Base-by-base conservation (phyloP, 345 rosid species). In the Ceriops tagal region DNA sequence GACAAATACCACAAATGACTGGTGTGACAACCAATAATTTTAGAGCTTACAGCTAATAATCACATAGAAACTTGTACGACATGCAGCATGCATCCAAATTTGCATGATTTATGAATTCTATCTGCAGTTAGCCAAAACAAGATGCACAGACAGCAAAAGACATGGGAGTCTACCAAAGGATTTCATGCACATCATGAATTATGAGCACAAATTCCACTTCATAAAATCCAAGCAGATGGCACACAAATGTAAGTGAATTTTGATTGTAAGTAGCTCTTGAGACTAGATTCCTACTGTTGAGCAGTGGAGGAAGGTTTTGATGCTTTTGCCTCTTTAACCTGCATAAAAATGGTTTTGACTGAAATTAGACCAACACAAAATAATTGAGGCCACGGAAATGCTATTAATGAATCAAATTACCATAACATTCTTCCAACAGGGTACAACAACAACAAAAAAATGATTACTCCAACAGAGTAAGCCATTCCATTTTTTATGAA, bases 251-350 rank as follows among this genome's bases (percentile, higher is more conserved):
- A 13, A n/a, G 5, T 20, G 8, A 18, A n/a, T 6, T 57, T 35
- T 56, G n/a, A 35, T 8, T 22, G 8, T 55, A 21, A 55, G 22
- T 9, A 55, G 27, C 31, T 49, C 32, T 51, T 31, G 10, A 2
- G 6, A 64, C 10, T 46, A 16, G 46, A 15, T 30, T 22, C 39
- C 51, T 75, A 88, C 98, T 90, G 87, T 76, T 84, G 80, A 74
- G 81, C 80, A 28, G 68, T 39, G 55, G 75, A 64, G 21, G 77
- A 65, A 7, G 58, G 20, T 51, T 72, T 67, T 58, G 79, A 72
- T 68, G 72, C 66, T 72, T 83, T 84, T 31, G 86, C 86, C 81
- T 83, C 92, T 69, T 91, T 86, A 68, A 65, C 77, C 97, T 91
- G 87, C 77, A 75, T 21, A 65, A 10, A 66, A 18, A 26, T 34